These are phyloP conservation scores for Argentina anserina DNA, from an alignment of 306 rosid genomes.

Conservation along the genomic window DNA sequence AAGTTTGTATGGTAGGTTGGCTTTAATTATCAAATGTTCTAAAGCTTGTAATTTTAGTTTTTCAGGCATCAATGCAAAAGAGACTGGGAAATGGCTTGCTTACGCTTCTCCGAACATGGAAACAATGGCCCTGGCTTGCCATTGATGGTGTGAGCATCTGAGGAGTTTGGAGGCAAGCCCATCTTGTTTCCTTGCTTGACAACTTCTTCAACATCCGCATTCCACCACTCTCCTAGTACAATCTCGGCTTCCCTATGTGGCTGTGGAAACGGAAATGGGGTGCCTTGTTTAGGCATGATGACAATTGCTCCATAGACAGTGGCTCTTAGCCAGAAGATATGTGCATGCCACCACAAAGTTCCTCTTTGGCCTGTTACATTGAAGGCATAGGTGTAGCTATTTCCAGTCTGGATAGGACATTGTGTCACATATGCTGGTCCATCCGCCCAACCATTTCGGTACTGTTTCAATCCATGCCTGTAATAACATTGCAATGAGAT, in stretches of 20 bases:
- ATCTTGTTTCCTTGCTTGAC: constrained; percentile 59
- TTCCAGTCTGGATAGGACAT: constrained; percentile 66
- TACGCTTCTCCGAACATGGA: constrained; percentile 87
- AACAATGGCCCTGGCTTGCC: constrained; percentile 92
- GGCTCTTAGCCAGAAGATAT: constrained; percentile 79
- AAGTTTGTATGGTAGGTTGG: not conserved
- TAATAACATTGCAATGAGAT: not conserved
- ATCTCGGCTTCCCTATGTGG: constrained; percentile 58
- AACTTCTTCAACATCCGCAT: constrained; percentile 63
- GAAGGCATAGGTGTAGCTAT: constrained; percentile 66
- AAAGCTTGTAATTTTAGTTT: not conserved
- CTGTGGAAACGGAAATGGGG: constrained; percentile 65
- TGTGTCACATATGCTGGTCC: constrained; percentile 83
- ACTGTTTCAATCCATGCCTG: constrained; percentile 81
- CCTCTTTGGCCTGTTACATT: constrained; percentile 84
- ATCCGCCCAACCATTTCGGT: constrained; percentile 79
- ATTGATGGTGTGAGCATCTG: constrained; percentile 90
- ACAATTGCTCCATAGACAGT: constrained; percentile 85
- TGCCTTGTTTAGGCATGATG: constrained; percentile 68
- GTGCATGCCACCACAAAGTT: constrained; percentile 92
- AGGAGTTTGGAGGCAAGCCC: constrained; percentile 83
- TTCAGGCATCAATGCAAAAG: not conserved
- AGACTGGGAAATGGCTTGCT: constrained; percentile 12
- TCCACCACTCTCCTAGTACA: constrained; percentile 85
- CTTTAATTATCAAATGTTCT: too few relatives aligned